These are phyloP conservation scores for Russula earlei DNA, from an alignment of 768 basidiomycete species.

Conservation along the genomic window DNA sequence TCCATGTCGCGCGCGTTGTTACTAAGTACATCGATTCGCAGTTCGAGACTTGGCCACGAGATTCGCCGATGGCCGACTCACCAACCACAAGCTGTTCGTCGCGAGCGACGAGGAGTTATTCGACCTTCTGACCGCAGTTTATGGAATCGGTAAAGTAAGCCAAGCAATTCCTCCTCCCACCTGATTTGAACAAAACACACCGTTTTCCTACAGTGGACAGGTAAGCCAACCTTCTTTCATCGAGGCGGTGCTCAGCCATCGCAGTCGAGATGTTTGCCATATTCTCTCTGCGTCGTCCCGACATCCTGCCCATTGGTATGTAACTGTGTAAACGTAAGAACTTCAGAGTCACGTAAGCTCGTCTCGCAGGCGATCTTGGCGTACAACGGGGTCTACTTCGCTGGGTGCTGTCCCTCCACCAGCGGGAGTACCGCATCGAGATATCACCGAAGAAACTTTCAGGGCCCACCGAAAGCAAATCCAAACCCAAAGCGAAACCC, in stretches of 20 bases:
- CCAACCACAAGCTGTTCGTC: slow-evolving; percentile 57
- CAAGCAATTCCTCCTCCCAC: neutral
- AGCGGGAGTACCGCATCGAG: slow-evolving; percentile 37
- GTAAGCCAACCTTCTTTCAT: slow-evolving; percentile 26
- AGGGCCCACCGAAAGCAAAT: neutral
- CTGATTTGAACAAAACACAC: neutral
- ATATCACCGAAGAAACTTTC: slow-evolving; percentile 44
- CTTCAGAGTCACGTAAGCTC: neutral
- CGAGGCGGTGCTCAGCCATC: slow-evolving; percentile 5
- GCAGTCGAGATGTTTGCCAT: slow-evolving; percentile 90
- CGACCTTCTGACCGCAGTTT: slow-evolving; percentile 65
- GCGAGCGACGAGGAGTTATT: slow-evolving; percentile 71
- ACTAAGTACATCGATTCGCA: slow-evolving; percentile 22
- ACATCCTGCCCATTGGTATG: slow-evolving; percentile 60
- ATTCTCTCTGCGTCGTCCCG: slow-evolving; percentile 74
- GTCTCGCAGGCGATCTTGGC: slow-evolving; percentile 61
- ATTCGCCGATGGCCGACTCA: slow-evolving; percentile 74
- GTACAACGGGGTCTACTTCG: slow-evolving; percentile 66
- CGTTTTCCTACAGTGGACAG: slow-evolving; percentile 46
- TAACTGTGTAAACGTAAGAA: slow-evolving; percentile 2
- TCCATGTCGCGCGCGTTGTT: neutral
- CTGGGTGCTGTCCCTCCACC: slow-evolving; percentile 60
- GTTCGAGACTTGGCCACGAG: slow-evolving; percentile 71
- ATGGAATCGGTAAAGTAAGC: slow-evolving; percentile 68
- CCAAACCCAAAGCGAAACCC: slow-evolving; percentile 22